Evolutionary conservation across 139 green algal genomes (phyloP), one percentile per base, ranked within the genome.

Genomic region (Auxenochlorella pyrenoidosa): DNA sequence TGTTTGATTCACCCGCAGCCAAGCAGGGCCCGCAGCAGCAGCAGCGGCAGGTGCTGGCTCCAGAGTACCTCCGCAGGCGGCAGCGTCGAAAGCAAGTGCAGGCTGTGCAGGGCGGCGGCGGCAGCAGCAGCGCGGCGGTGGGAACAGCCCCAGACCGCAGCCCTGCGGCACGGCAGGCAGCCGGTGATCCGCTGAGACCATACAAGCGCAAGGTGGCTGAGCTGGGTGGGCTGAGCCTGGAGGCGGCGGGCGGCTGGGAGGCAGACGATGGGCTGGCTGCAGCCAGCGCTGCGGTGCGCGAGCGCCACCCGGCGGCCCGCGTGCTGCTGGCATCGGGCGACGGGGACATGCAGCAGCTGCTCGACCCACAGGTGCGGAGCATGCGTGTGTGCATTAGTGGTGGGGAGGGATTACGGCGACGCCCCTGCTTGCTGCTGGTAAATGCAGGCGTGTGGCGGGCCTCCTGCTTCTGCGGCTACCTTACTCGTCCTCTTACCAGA

Each of bases 281-380:
- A 26, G 84, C 58, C 4, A 59, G 51, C 24, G 66, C 28, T 0
- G 71, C 54, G 8, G 38, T 82, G 36, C 21, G 3, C 8, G 32
- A 38, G 19, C 44, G n/a, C 32, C 66, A 40, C 30, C 82, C 82
- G 0, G 0, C 65, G 1, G 82, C 82, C 28, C 36, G 43, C 21
- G 24, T 79, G 1, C 21, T 86, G 38, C 38, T 83, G 16, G 84
- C 84, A 1, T 83, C 71, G 0, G 73, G 84, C 41, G 84, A 88
- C 41, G 59, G 40, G 12, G 84, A 88, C 58, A 77, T 88, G 73
- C 73, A 83, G 84, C 84, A 88, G 84, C 84, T 88, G 58, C 59
- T 88, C 40, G 24, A 40, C 0, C 18, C 84, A 47, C 84, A 83
- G 66, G 82, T 86, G 16, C 38, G 36, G 30, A 38, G 63, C 63